These are phyloP conservation scores for Vitis hybrid DNA, from an alignment of 177 flowering plant species.

Conservation along the genomic window DNA sequence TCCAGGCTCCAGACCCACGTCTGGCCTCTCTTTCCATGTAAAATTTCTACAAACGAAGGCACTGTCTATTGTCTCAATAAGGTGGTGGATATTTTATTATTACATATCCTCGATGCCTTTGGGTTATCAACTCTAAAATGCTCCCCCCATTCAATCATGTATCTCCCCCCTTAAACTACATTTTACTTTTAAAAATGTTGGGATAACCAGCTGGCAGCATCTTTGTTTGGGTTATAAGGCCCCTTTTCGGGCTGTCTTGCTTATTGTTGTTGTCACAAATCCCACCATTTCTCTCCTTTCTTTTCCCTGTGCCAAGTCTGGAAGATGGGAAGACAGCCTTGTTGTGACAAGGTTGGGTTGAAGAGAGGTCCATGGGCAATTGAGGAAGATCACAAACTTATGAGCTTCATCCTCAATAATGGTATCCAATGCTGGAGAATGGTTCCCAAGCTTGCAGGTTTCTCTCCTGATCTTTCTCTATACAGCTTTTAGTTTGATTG, in stretches of 20 bases:
- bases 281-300: neutral
- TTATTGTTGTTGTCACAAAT: neutral
- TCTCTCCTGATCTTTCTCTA: neutral
- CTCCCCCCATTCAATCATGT: slow-evolving; percentile 24
- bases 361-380: slow-evolving; percentile 63
- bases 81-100: slow-evolving; percentile 19
- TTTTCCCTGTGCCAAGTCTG: neutral
- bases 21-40: slow-evolving; percentile 6
- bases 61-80: slow-evolving; percentile 15
- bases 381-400: slow-evolving; percentile 64
- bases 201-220: slow-evolving; percentile 32
- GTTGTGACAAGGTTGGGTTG: slow-evolving; percentile 48
- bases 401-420: slow-evolving; percentile 47
- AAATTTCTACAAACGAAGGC: slow-evolving; percentile 1
- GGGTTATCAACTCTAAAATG: slow-evolving; percentile 8
- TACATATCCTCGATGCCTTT: slow-evolving; percentile 13
- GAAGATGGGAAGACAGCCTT: slow-evolving; percentile 69
- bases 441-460: slow-evolving; percentile 69
- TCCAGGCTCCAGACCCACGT: slow-evolving; percentile 17
- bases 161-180: slow-evolving; percentile 23
- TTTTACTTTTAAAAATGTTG: slow-evolving; percentile 4
- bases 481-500: neutral
- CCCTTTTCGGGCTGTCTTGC: slow-evolving; percentile 14
- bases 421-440: slow-evolving; percentile 59
- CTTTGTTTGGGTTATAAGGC: slow-evolving; percentile 23